Evolutionary conservation across 768 basidiomycete species (phyloP).

Genomic region (Lepiota brunneoincarnata): DNA sequence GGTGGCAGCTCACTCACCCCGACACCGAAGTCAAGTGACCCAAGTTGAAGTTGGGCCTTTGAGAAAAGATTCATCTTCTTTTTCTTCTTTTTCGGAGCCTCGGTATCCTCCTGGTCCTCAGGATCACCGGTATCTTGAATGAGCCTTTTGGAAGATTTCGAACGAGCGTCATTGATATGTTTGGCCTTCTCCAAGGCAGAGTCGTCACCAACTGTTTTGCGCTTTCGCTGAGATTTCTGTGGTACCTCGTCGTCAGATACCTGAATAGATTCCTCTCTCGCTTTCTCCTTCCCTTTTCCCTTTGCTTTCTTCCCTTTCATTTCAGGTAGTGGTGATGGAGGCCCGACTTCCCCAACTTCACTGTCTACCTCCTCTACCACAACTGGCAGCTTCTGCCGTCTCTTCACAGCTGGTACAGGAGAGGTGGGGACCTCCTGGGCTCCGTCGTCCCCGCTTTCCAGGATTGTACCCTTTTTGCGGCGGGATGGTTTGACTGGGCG

Average conservation of each 20-base stretch:
- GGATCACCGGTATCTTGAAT: constrained; percentile 11
- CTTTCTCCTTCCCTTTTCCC: constrained; percentile 29
- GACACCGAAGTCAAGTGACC: constrained; percentile 30
- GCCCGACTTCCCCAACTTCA: constrained; percentile 17
- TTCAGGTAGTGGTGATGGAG: constrained; percentile 13
- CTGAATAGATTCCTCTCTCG: constrained; percentile 14
- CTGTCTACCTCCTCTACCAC: constrained; percentile 16
- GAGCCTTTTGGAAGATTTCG: constrained; percentile 11
- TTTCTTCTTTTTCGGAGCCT: constrained; percentile 59
- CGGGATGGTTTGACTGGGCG: constrained; percentile 6
- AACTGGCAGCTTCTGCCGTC: constrained; percentile 17
- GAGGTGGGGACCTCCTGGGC: constrained; percentile 8
- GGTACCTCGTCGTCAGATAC: constrained; percentile 19
- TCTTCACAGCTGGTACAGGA: constrained; percentile 7
- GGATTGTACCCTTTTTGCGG: constrained; percentile 13
- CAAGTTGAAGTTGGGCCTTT: constrained; percentile 43
- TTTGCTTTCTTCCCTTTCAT: constrained; percentile 19
- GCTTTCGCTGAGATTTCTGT: constrained; percentile 36
- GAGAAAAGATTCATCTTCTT: constrained; percentile 67
- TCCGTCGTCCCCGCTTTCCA: constrained; percentile 19
- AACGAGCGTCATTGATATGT: constrained; percentile 15
- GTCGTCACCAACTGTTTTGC: constrained; percentile 25
- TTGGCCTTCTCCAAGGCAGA: constrained; percentile 14
- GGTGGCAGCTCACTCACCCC: constrained; percentile 23
- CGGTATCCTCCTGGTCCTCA: constrained; percentile 22